Conservation (phyloP, 805 yeast species). For the Candida hispaniensis region DNA sequence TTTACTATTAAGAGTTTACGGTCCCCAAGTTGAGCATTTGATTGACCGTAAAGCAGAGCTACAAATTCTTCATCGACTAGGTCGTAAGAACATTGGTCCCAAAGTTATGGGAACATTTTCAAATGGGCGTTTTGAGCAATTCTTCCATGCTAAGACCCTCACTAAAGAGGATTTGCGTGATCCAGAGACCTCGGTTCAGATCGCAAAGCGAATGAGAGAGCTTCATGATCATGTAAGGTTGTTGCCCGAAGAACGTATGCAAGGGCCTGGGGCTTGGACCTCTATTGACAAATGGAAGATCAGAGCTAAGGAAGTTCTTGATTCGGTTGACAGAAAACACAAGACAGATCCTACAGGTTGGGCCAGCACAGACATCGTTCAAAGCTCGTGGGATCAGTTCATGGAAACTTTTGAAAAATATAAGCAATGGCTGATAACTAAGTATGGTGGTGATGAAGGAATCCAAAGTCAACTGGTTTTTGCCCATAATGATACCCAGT, state of each 20-base stretch:
- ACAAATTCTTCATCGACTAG: constrained; percentile 57
- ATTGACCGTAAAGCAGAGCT: constrained; percentile 82
- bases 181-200: constrained; percentile 64
- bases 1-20: constrained; percentile 72
- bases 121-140: constrained; percentile 93
- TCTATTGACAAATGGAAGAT: constrained; percentile 62
- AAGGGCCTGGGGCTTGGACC: constrained; percentile 61
- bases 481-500: constrained; percentile 95
- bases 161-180: constrained; percentile 63
- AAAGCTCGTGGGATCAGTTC: constrained; percentile 41
- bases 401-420: constrained; percentile 41
- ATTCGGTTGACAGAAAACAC: constrained; percentile 28
- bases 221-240: constrained; percentile 71
- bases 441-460: constrained; percentile 35
- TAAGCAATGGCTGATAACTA: constrained; percentile 47
- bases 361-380: constrained; percentile 20
- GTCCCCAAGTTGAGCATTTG: constrained; percentile 73
- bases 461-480: constrained; percentile 51
- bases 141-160: constrained; percentile 69
- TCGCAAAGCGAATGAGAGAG: constrained; percentile 95
- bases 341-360: constrained; percentile 28
- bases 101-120: constrained; percentile 75
- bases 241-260: constrained; percentile 41
- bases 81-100: constrained; percentile 77
- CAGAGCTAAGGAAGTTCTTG: constrained; percentile 36